Evolutionary conservation across 2,329 filamentous ascomycete genomes (phyloP).

Genomic region (Chrysoporthe cubensis): DNA sequence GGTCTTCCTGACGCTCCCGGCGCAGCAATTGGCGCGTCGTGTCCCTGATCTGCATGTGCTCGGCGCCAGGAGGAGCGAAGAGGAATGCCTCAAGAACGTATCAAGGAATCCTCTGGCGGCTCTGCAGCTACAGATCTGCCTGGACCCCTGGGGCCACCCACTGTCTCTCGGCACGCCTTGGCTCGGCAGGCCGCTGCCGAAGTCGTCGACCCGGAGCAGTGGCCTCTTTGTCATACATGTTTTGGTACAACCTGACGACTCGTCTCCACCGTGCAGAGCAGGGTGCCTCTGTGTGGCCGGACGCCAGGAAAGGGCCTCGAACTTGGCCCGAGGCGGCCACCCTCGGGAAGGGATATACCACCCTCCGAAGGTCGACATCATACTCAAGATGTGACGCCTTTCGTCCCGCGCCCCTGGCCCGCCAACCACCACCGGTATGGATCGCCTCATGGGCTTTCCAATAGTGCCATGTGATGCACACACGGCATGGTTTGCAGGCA

Average conservation of each 20-base stretch:
- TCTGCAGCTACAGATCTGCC: slow-evolving; percentile 4
- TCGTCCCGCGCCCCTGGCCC: not conserved
- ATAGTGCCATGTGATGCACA: slow-evolving; percentile 8
- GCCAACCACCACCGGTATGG: slow-evolving; percentile 2
- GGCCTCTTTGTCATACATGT: not conserved
- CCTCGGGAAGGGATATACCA: not conserved
- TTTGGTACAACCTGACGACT: too few species aligned
- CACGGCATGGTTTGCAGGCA: not conserved
- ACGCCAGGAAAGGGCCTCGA: too few species aligned
- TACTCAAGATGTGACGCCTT: slow-evolving; percentile 4
- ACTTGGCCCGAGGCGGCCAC: too few species aligned
- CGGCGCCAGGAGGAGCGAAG: not conserved
- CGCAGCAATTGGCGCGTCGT: not conserved
- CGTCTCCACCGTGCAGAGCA: too few species aligned
- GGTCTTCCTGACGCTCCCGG: not conserved
- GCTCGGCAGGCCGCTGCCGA: slow-evolving; percentile 4
- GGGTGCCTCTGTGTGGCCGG: too few species aligned
- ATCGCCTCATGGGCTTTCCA: not conserved
- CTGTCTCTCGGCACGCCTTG: slow-evolving; percentile 1
- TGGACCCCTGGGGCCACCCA: not conserved
- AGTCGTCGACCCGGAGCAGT: not conserved
- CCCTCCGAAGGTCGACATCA: not conserved
- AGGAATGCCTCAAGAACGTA: not conserved
- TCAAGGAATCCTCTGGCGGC: not conserved
- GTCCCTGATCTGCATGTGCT: slow-evolving; percentile 2